A percentile compares a stretch with the other conserved stretches of the same genome.
These are phyloP conservation scores for Cutaneotrichosporon dermatis DNA, from an alignment of 1,284 basidiomycete genomes.

Conservation along the genomic window DNA sequence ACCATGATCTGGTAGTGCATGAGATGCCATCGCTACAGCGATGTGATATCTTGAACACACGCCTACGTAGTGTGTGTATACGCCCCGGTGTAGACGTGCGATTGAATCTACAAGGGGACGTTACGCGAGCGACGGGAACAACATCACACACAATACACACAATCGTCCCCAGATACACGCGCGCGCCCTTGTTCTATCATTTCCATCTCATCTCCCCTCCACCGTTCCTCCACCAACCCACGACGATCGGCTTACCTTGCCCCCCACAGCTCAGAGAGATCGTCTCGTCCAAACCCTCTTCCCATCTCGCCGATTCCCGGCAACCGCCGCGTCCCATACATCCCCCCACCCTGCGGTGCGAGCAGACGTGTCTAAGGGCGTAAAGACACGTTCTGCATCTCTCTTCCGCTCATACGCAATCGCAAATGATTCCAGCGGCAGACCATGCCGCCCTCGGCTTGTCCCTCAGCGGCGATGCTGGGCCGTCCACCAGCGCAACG, in stretches of 20 bases:
- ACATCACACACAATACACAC: no score
- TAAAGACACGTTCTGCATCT: neutral
- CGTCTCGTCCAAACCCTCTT: neutral
- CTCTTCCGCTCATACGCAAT: neutral
- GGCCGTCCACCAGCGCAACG: neutral
- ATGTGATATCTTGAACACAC: no score
- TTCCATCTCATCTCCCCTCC: no score
- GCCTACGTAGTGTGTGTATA: no score
- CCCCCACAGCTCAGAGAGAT: neutral
- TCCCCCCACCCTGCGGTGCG: neutral
- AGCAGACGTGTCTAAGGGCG: neutral
- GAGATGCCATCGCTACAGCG: no score
- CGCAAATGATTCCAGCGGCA: neutral
- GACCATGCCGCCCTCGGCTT: conserved; percentile 5
- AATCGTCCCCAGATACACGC: no score
- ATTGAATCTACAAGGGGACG: no score
- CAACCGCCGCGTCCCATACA: neutral
- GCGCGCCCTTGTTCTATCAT: no score
- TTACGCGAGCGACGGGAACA: no score
- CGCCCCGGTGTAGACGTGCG: no score
- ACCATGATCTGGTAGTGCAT: no score
- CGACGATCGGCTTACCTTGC: neutral
- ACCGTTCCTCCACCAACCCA: neutral
- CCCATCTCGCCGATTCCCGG: neutral
- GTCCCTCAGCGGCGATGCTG: neutral